Conservation (phyloP, 139 green algal genomes). For the Coccomyxa sp. region DNA sequence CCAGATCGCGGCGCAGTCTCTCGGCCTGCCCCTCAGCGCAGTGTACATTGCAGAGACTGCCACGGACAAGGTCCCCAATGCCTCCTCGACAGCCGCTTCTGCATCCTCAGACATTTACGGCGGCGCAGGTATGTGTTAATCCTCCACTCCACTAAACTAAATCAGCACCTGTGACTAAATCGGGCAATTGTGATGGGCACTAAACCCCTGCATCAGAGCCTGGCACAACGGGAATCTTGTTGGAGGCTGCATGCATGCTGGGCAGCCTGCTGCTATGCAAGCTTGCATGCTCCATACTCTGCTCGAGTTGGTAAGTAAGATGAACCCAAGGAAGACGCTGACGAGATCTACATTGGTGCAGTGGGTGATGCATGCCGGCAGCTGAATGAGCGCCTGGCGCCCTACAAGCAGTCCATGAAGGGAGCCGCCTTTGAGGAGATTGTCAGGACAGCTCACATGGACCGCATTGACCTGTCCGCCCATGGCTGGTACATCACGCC, state of each 20-base stretch:
- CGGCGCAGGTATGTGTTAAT: slow-evolving; percentile 12
- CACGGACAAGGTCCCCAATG: slow-evolving; percentile 97
- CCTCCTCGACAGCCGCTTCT: slow-evolving; percentile 87
- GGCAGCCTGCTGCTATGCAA: no score
- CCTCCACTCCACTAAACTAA: no score
- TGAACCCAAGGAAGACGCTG: no score
- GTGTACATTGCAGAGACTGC: slow-evolving; percentile 92
- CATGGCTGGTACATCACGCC: slow-evolving; percentile 96
- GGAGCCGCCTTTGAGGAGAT: slow-evolving; percentile 39
- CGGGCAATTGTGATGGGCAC: no score
- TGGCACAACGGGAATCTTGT: no score
- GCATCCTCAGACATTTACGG: slow-evolving; percentile 93
- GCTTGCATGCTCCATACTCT: no score
- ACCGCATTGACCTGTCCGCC: slow-evolving; percentile 85
- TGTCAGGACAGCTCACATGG: slow-evolving; percentile 74
- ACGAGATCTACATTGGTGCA: no score
- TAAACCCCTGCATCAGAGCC: no score
- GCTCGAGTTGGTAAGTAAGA: no score
- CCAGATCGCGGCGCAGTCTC: slow-evolving; percentile 70
- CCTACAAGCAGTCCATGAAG: slow-evolving; percentile 31
- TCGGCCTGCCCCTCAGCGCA: slow-evolving; percentile 67
- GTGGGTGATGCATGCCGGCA: slow-evolving; percentile 88
- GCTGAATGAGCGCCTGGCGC: slow-evolving; percentile 72
- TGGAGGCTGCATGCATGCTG: no score
- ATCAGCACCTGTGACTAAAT: no score